Base-by-base conservation (phyloP, 805 yeast species). In the Saccharomycopsis sp. region DNA sequence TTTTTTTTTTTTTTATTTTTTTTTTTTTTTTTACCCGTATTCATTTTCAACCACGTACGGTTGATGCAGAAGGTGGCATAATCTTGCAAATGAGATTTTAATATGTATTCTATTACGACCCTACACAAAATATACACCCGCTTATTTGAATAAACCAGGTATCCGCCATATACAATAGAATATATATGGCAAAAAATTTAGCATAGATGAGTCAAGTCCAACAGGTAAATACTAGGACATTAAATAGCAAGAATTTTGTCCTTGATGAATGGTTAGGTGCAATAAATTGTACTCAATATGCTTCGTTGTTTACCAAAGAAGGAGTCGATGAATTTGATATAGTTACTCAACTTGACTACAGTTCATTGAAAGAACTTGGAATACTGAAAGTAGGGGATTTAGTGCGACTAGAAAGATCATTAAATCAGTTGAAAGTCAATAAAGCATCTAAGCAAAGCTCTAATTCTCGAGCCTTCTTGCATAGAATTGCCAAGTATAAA, bases 381-480 rank as follows among this genome's bases (percentile, higher is more conserved):
- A 61, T 90, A 8, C 51, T 55, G n/a, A 81, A 77, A 52, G 75
- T 90, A 13, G 97, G 97, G 1, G 97, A 93, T 59, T 66, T 96
- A 22, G 67, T 90, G 17, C 67, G 82, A 23, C 61, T 90, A 8
- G 76, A 81, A 54, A 66, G 75, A 13, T 79, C 81, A 17, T 68
- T 85, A 2, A 66, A 72, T 24, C 59, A 66, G 34, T 54, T 77
- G 63, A 40, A 58, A 52, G 40, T 53, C 55, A 33, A 40, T 2
- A 42, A 49, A 16, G 23, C 40, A 6, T 22, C 35, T 3, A 19
- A 50, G 28, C 43, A 32, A 14, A 46, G 43, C 17, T 37, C 24
- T 28, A 47, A 55, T 7, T 19, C 48, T 8, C 13, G 38, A 9
- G 38, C 40, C 13, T 33, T 40, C n/a, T 3, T 34, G 4, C 19